Evolutionary conservation across 805 yeast species (phyloP).

Genomic region (Wickerhamiella alocasiicola): DNA sequence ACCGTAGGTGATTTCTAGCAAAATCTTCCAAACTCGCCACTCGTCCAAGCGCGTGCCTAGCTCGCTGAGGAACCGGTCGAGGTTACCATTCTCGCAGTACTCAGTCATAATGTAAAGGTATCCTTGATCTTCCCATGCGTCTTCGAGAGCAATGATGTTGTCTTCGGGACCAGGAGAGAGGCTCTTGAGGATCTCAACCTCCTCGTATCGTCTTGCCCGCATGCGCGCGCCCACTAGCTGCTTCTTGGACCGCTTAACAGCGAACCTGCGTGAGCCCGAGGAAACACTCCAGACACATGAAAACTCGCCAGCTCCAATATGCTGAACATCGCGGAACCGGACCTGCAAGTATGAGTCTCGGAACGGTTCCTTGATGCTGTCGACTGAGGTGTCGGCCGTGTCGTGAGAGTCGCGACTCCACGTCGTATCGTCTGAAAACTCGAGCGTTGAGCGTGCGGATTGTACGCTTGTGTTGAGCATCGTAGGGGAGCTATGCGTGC

Average conservation of each 20-base stretch:
- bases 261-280: conserved; percentile 44
- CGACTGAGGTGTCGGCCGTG: conserved; percentile 5
- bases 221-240: conserved; percentile 49
- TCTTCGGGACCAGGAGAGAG: conserved; percentile 53
- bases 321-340: conserved; percentile 51
- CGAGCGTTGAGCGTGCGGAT: background rate
- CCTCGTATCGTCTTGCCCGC: conserved; percentile 52
- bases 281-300: conserved; percentile 71
- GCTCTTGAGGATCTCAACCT: conserved; percentile 46
- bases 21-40: conserved; percentile 95
- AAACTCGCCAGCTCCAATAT: conserved; percentile 79
- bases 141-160: conserved; percentile 63
- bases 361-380: conserved; percentile 8
- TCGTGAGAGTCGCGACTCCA: conserved; percentile 5
- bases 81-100: conserved; percentile 85
- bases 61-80: conserved; percentile 67
- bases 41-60: conserved; percentile 79
- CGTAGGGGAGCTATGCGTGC: conserved; percentile 2
- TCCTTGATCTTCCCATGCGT: conserved; percentile 68
- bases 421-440: background rate
- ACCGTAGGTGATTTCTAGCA: conserved; percentile 70
- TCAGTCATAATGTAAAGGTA: conserved; percentile 87
- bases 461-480: background rate
- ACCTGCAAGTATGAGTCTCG: conserved; percentile 28
- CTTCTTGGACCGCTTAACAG: conserved; percentile 75